A percentile compares a stretch with the other conserved stretches of the same genome.
Evolutionary conservation across 352 stramenopile species (phyloP).

Genomic region (Phytophthora constricta): DNA sequence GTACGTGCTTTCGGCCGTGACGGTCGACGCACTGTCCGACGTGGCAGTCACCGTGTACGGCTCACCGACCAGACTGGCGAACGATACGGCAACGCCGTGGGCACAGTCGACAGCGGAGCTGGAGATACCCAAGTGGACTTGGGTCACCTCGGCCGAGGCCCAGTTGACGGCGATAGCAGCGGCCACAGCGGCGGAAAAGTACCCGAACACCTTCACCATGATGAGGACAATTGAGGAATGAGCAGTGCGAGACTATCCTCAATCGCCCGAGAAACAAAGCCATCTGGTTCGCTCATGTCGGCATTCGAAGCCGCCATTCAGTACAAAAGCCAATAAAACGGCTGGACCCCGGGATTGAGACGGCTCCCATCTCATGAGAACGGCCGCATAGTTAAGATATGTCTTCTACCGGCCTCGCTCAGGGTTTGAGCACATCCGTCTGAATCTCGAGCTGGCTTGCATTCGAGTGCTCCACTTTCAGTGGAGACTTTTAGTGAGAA

Average conservation of each 20-base stretch:
- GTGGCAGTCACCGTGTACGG: constrained; percentile 41
- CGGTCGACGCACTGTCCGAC: constrained; percentile 13
- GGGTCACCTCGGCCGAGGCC: constrained; percentile 43
- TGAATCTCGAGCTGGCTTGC: constrained; percentile 12
- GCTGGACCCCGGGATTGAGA: constrained; percentile 29
- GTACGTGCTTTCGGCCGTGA: constrained; percentile 37
- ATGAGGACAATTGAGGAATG: constrained; percentile 31
- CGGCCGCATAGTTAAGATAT: too few relatives aligned
- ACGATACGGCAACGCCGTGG: constrained; percentile 51
- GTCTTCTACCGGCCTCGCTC: too few relatives aligned
- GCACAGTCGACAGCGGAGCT: constrained; percentile 37
- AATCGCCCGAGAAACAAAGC: constrained; percentile 12
- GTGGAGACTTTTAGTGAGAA: not conserved
- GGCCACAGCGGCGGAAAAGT: constrained; percentile 15
- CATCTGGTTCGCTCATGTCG: constrained; percentile 20
- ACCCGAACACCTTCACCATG: constrained; percentile 30
- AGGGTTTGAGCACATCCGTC: not conserved
- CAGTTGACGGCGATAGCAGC: constrained; percentile 18
- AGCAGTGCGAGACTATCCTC: constrained; percentile 17
- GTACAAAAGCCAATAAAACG: not conserved
- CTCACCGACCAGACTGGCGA: constrained; percentile 38
- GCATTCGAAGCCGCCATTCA: not conserved
- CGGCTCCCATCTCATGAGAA: constrained; percentile 14
- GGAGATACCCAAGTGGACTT: constrained; percentile 56
- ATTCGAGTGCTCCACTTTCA: constrained; percentile 2